Conservation (phyloP, 305 asterid species). For the Fraxinus baroniana region DNA sequence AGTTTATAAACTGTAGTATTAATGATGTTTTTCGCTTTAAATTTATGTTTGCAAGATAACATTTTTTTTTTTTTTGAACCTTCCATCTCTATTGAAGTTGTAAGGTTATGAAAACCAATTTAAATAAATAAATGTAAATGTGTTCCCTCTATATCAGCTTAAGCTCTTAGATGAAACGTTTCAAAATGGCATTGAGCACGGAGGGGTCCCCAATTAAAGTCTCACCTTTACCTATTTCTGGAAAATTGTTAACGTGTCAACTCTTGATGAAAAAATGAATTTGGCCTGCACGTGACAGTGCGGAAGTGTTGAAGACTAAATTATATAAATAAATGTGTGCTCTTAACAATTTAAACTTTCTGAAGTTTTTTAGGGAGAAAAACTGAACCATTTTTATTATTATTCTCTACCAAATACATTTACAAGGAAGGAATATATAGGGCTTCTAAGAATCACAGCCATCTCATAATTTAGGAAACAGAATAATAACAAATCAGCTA, state of each 20-base stretch:
- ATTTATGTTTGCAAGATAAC: background rate
- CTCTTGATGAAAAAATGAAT: background rate
- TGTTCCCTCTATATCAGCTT: background rate
- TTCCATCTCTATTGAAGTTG: background rate
- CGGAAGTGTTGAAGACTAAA: background rate
- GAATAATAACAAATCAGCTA: too few species aligned
- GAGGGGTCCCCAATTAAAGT: background rate
- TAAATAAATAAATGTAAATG: background rate
- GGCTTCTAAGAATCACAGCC: too few species aligned
- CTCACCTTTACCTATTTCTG: background rate
- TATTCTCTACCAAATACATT: too few species aligned
- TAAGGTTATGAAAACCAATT: background rate
- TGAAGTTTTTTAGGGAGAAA: too few species aligned
- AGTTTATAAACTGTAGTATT: constrained; percentile 26
- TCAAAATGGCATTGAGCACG: background rate
- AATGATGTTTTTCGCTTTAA: background rate
- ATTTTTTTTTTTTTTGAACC: background rate
- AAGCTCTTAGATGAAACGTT: background rate
- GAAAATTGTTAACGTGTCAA: background rate
- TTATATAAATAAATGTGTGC: background rate
- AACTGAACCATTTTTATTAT: too few species aligned
- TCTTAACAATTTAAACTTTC: background rate
- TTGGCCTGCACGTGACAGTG: background rate
- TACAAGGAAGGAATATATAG: too few species aligned
- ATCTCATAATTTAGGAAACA: too few species aligned